phyloP scores from a whole-genome alignment of 2,329 filamentous ascomycete species.

The Microsporum canis region DNA sequence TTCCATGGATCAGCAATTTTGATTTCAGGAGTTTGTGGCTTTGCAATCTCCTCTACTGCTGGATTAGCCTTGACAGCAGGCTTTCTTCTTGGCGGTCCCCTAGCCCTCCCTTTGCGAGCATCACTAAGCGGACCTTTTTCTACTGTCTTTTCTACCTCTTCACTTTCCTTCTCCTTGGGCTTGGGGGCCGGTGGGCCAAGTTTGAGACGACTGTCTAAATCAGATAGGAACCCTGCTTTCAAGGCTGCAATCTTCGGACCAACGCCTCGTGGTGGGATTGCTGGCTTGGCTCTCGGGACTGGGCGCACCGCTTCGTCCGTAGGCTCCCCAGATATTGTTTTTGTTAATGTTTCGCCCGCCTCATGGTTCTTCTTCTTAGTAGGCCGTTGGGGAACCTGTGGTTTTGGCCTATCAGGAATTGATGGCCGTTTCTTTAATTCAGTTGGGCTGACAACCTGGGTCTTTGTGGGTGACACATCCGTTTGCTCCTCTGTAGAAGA shows the following conservation, averaged over 20 bases:
- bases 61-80: conserved; percentile 41
- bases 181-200: conserved; percentile 71
- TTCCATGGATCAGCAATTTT: conserved; percentile 31
- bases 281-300: conserved; percentile 63
- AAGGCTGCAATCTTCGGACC: conserved; percentile 83
- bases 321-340: conserved; percentile 28
- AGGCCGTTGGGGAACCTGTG: conserved; percentile 54
- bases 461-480: conserved; percentile 38
- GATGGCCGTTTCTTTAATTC: conserved; percentile 42
- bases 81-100: conserved; percentile 70
- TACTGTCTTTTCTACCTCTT: conserved; percentile 45
- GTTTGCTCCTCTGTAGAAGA: conserved; percentile 21
- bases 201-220: conserved; percentile 79
- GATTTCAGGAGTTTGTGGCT: conserved; percentile 23
- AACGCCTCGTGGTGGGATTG: conserved; percentile 63
- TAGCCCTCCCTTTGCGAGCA: conserved; percentile 79
- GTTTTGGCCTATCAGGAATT: conserved; percentile 51
- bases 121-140: conserved; percentile 74
- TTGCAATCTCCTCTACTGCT: conserved; percentile 12
- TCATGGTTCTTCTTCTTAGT: conserved; percentile 38
- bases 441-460: conserved; percentile 30
- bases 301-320: conserved; percentile 26
- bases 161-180: conserved; percentile 55
- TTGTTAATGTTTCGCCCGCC: conserved; percentile 26
- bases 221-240: conserved; percentile 83